Conservation (phyloP, 139 green algal species). For the Tetraselmis chui region DNA sequence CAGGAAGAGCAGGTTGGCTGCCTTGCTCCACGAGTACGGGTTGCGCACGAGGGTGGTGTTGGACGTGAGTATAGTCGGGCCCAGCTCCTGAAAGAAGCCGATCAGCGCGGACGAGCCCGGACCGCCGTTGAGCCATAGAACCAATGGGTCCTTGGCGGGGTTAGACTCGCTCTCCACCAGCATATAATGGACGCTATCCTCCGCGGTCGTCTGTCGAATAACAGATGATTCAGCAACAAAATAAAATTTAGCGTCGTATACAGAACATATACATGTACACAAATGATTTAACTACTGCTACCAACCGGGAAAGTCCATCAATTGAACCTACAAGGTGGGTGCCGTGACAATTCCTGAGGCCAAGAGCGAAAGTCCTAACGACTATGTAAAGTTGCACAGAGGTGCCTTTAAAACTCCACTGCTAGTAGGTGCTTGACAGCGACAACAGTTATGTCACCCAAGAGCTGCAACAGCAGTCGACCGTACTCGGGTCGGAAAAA, state of each 20-base stretch:
- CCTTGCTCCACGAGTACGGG: constrained; percentile 59
- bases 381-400: no score
- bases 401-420: no score
- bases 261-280: no score
- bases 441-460: no score
- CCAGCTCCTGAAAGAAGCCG: constrained; percentile 75
- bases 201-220: background rate
- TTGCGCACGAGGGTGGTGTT: constrained; percentile 39
- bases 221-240: no score
- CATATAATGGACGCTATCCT: constrained; percentile 34
- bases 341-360: background rate
- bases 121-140: constrained; percentile 79
- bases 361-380: no score
- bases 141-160: constrained; percentile 32
- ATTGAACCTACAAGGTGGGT: background rate
- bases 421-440: no score
- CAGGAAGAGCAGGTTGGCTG: constrained; percentile 68
- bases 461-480: no score
- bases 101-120: constrained; percentile 78
- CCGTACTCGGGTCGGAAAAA: background rate
- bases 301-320: background rate
- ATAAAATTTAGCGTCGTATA: no score
- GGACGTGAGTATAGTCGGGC: constrained; percentile 21
- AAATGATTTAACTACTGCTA: no score
- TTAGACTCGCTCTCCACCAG: constrained; percentile 38